Conservation (phyloP, 305 asterid genomes). For the Solanum hybrid region DNA sequence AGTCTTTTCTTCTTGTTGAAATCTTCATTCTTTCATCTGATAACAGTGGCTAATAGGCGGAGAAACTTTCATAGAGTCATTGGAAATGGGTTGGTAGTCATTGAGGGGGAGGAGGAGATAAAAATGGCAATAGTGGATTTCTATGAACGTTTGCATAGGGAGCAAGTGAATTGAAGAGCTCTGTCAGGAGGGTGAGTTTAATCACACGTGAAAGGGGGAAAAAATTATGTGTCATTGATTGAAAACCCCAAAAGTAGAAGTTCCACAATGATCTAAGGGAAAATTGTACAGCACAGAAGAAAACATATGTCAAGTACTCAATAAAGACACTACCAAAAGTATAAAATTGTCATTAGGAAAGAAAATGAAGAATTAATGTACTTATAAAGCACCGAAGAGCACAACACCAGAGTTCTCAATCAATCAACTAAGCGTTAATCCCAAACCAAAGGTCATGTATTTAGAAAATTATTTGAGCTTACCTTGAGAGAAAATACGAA, state of each 20-base stretch:
- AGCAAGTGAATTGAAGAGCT: background rate
- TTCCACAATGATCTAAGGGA: background rate
- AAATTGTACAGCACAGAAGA: background rate
- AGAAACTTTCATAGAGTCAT: background rate
- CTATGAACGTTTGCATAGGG: background rate
- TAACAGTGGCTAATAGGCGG: background rate
- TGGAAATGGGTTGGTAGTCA: background rate
- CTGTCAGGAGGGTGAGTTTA: background rate
- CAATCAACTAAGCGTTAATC: background rate
- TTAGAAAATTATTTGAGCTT: constrained; percentile 7
- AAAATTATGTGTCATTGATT: background rate
- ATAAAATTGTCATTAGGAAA: background rate
- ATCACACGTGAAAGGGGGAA: background rate
- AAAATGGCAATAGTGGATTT: background rate
- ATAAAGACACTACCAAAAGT: background rate
- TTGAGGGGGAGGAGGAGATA: background rate
- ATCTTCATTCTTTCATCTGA: background rate
- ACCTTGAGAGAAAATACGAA: constrained; percentile 88
- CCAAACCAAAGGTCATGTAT: background rate
- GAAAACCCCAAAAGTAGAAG: background rate
- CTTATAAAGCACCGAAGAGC: constrained; percentile 3
- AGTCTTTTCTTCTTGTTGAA: background rate
- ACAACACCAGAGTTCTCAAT: background rate
- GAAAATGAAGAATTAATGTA: background rate
- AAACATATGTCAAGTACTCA: background rate